Conservation (phyloP, 352 stramenopile species). For the Phytophthora foliorum region DNA sequence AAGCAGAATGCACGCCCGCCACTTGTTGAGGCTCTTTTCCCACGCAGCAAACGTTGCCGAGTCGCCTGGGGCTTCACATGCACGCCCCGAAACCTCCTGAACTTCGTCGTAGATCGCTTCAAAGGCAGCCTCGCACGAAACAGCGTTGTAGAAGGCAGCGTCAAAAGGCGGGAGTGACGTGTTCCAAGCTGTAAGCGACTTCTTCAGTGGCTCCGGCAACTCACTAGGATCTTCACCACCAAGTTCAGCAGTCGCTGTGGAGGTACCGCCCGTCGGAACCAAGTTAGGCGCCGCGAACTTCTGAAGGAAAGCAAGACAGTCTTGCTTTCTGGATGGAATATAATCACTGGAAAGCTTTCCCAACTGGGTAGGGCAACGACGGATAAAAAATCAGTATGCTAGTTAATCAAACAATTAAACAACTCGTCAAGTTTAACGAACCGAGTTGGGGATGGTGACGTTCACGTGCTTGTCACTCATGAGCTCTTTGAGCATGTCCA, state of each 20-base stretch:
- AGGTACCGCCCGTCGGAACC: slow-evolving; percentile 17
- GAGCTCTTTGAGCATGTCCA: slow-evolving; percentile 70
- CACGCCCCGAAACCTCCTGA: slow-evolving; percentile 62
- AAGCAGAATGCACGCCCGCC: slow-evolving; percentile 72
- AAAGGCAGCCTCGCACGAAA: slow-evolving; percentile 83
- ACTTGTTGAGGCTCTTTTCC: slow-evolving; percentile 62
- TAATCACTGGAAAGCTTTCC: slow-evolving; percentile 75
- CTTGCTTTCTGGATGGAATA: slow-evolving; percentile 61
- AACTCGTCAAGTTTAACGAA: slow-evolving; percentile 30
- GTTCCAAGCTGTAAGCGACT: slow-evolving; percentile 69
- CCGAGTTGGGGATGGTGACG: slow-evolving; percentile 71
- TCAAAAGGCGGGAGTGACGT: slow-evolving; percentile 80
- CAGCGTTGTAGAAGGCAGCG: slow-evolving; percentile 75
- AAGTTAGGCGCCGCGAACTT: slow-evolving; percentile 65
- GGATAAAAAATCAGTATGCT: background rate
- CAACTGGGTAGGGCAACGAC: slow-evolving; percentile 40
- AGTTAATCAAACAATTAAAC: background rate
- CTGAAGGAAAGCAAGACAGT: slow-evolving; percentile 69
- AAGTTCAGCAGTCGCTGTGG: slow-evolving; percentile 33
- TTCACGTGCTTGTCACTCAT: slow-evolving; percentile 71
- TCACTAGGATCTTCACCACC: slow-evolving; percentile 77
- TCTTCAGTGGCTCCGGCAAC: slow-evolving; percentile 55
- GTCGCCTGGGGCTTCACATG: slow-evolving; percentile 50
- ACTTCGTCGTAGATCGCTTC: slow-evolving; percentile 66
- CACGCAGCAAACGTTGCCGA: slow-evolving; percentile 50